phyloP scores from a whole-genome alignment of 345 rosid species.

The Hibiscus syriacus region DNA sequence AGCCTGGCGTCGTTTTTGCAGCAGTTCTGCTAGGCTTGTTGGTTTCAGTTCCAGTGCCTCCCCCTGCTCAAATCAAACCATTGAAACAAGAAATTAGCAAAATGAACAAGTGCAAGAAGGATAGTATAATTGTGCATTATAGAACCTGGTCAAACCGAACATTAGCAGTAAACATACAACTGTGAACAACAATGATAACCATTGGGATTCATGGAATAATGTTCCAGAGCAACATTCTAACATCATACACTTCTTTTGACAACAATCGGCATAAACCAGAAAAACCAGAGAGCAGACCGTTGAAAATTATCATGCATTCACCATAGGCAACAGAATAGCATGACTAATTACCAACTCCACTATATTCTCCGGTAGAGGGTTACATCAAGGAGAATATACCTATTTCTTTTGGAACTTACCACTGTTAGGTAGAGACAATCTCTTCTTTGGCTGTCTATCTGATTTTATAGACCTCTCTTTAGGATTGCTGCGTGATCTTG shows the following conservation, averaged over 20 bases:
- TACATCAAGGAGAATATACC: constrained; percentile 1
- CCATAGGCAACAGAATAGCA: background rate
- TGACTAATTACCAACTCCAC: background rate
- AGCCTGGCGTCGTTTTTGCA: constrained; percentile 25
- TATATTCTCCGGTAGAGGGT: background rate
- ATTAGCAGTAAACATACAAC: no score
- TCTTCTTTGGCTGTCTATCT: constrained; percentile 51
- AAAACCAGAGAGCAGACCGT: no score
- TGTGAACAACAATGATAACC: no score
- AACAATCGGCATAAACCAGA: no score
- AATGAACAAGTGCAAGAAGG: background rate
- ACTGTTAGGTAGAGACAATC: constrained; percentile 61
- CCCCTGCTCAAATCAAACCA: constrained; percentile 23
- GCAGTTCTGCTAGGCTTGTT: constrained; percentile 28
- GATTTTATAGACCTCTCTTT: constrained; percentile 60
- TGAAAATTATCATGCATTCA: background rate
- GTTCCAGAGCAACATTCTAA: no score
- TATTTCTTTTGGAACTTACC: constrained; percentile 31
- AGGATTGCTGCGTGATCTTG: constrained; percentile 85
- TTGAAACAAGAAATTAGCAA: constrained; percentile 2
- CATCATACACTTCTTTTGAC: no score
- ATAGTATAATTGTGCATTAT: no score
- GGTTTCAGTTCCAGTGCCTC: constrained; percentile 22
- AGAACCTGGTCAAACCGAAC: no score
- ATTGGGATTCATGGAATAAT: no score